These are phyloP conservation scores for Plasmodium vinckei DNA, from an alignment of 169 alveolate species.

Conservation along the genomic window DNA sequence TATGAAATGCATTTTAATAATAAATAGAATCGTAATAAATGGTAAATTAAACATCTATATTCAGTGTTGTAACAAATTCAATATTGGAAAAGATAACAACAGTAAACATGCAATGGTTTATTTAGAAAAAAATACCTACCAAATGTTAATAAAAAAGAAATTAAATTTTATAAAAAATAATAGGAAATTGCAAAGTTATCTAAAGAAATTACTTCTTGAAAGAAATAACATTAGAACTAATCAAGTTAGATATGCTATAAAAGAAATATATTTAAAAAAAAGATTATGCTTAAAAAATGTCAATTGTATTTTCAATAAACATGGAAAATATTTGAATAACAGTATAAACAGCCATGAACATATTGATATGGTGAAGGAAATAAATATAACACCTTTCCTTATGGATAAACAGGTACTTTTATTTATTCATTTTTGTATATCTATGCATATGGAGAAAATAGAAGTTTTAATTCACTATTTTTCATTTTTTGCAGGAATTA, in stretches of 20 bases:
- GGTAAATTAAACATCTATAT: constrained; percentile 19
- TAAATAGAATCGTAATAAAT: constrained; percentile 10
- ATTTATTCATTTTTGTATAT: too few species aligned
- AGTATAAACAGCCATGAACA: neutral
- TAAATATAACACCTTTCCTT: too few species aligned
- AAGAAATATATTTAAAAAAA: constrained; percentile 18
- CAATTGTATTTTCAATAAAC: constrained; percentile 4
- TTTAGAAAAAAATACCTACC: constrained; percentile 24
- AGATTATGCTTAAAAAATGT: constrained; percentile 10
- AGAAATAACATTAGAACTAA: constrained; percentile 4
- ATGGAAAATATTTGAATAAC: constrained; percentile 5
- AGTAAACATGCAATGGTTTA: constrained; percentile 1
- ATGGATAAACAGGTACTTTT: too few species aligned
- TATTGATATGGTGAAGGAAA: too few species aligned
- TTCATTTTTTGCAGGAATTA: too few species aligned
- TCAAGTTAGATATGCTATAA: constrained; percentile 6
- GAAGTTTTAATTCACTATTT: too few species aligned
- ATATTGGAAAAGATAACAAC: constrained; percentile 9
- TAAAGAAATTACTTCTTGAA: constrained; percentile 3
- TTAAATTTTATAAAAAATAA: constrained; percentile 26
- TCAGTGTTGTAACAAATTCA: constrained; percentile 19
- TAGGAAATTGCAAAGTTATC: constrained; percentile 6
- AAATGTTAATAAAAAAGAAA: constrained; percentile 13
- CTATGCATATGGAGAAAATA: too few species aligned
- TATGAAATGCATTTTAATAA: constrained; percentile 20